phyloP scores from a whole-genome alignment of 805 yeast genomes.

The Starmerella floris region DNA sequence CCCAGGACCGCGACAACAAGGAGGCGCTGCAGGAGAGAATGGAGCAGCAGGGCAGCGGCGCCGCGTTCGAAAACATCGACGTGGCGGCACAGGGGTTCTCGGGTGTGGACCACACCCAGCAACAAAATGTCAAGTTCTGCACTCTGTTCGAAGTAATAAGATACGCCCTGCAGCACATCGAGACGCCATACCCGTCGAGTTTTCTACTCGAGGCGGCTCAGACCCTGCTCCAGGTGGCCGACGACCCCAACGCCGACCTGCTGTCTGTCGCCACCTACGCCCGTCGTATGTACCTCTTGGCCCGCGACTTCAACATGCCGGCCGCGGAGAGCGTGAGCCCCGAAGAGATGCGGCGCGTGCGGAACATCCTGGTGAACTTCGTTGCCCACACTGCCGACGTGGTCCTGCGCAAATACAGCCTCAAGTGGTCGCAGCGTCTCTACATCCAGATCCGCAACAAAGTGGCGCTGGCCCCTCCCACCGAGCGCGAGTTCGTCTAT shows the following conservation, averaged over 20 bases:
- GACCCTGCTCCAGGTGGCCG: slow-evolving; percentile 41
- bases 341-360: slow-evolving; percentile 37
- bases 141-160: slow-evolving; percentile 51
- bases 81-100: slow-evolving; percentile 12
- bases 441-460: slow-evolving; percentile 26
- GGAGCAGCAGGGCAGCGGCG: not conserved
- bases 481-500: slow-evolving; percentile 22
- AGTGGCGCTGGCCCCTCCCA: slow-evolving; percentile 22
- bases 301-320: slow-evolving; percentile 40
- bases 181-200: slow-evolving; percentile 64
- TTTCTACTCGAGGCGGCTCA: slow-evolving; percentile 58
- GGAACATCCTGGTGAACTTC: slow-evolving; percentile 50
- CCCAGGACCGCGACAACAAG: slow-evolving; percentile 17
- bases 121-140: slow-evolving; percentile 41
- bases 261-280: slow-evolving; percentile 33
- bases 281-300: slow-evolving; percentile 46
- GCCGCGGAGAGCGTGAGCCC: slow-evolving; percentile 25
- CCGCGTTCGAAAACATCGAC: slow-evolving; percentile 2
- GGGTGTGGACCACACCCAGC: slow-evolving; percentile 9
- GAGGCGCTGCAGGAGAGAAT: slow-evolving; percentile 8
- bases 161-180: slow-evolving; percentile 45
- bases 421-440: slow-evolving; percentile 26
- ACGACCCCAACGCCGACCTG: slow-evolving; percentile 30
- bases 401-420: slow-evolving; percentile 25
- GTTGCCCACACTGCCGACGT: slow-evolving; percentile 41